Evolutionary conservation across 805 yeast species (phyloP), one percentile per base, ranked within the genome.

Genomic region (Ogataea nitratoaversa): DNA sequence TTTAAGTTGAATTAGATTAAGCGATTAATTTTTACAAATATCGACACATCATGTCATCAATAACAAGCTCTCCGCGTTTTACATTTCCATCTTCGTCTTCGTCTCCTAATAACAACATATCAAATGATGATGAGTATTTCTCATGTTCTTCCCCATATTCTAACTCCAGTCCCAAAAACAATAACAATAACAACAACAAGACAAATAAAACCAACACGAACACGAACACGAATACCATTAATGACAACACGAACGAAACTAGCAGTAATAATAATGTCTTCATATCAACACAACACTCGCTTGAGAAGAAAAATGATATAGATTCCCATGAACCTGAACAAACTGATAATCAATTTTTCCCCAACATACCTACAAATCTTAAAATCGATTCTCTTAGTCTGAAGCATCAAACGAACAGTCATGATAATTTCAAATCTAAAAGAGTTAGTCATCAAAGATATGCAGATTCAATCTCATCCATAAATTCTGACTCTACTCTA

Each of bases 391-490:
- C 32, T 2, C 20, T 13, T 11, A 5, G 30, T 9, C 8, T 25
- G 13, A 34, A 25, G 25, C 13, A 18, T 18, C 11, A 35, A 5
- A 19, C 31, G 9, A n/a, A 24, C 18, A 8, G 9, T 19, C 20
- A 23, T 14, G 32, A 30, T 12, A 14, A 6, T 22, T 25, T n/a
- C 12, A 30, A 24, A n/a, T n/a, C 19, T 4, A 13, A 17, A 14
- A 18, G 13, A 2, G 14, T 12, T 12, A 18, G 18, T n/a, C 54
- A 50, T 32, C 48, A 48, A 20, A 50, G 44, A 30, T 48, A 29
- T 33, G 38, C 48, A 6, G 44, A 46, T 20, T 52, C 55, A 9
- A 43, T 52, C 8, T 50, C 57, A 7, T 52, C 55, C 12, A 38
- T 46, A 16, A 35, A 30, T 13, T 52, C 57, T 16, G 57, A 52